These are phyloP conservation scores for Carallia pectinifolia DNA, from an alignment of 345 rosid genomes.

Conservation along the genomic window DNA sequence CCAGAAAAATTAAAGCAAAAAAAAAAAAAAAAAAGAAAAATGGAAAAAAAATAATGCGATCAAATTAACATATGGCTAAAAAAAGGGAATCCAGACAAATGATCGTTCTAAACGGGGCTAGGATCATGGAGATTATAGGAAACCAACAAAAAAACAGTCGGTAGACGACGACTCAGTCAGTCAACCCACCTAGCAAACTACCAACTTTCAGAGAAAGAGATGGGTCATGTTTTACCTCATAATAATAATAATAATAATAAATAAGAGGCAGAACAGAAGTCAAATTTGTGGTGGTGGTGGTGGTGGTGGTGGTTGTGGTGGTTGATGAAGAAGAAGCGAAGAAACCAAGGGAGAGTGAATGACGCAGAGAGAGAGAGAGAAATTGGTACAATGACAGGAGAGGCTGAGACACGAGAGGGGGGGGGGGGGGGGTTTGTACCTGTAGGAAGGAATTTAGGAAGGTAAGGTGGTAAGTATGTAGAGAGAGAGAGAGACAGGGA, in stretches of 20 bases:
- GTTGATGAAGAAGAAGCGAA: not conserved
- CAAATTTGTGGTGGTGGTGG: constrained; percentile 17
- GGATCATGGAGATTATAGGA: not conserved
- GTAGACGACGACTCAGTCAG: constrained; percentile 46
- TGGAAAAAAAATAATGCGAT: constrained; percentile 6
- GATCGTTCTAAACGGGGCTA: constrained; percentile 13
- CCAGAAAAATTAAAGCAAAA: not conserved
- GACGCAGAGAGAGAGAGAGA: not conserved
- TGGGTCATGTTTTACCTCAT: constrained; percentile 7
- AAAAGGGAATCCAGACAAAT: constrained; percentile 16
- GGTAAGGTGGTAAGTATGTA: constrained; percentile 35
- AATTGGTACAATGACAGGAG: constrained; percentile 15
- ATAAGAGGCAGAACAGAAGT: constrained; percentile 1
- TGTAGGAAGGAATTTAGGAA: constrained; percentile 11
- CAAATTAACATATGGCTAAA: constrained; percentile 15
- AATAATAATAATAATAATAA: constrained; percentile 18
- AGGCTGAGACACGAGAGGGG: constrained; percentile 8
- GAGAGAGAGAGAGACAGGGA: constrained; percentile 21
- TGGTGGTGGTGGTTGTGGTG: not conserved
- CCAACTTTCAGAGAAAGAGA: constrained; percentile 62
- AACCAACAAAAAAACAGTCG: constrained; percentile 17
- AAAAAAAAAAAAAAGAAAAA: not conserved
- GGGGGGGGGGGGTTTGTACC: constrained; percentile 12
- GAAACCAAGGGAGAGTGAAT: not conserved
- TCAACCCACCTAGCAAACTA: constrained; percentile 93